These are phyloP conservation scores for Santalum album DNA, from an alignment of 164 flowering plant genomes.

Conservation along the genomic window DNA sequence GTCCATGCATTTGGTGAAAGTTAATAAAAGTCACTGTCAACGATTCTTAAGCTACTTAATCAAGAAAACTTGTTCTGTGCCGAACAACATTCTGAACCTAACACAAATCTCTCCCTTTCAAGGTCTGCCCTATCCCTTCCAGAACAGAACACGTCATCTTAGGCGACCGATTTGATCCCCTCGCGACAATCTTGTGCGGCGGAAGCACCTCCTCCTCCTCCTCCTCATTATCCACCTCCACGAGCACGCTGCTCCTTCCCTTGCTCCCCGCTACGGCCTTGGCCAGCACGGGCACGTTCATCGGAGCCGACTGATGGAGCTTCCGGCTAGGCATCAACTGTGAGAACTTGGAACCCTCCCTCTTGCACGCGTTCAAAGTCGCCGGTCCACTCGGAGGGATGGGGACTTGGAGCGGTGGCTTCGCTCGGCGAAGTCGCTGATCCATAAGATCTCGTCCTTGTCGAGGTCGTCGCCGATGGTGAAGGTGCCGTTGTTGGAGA, in stretches of 20 bases:
- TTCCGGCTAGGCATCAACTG: neutral
- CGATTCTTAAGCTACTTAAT: too few species aligned
- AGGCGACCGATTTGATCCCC: constrained; percentile 20
- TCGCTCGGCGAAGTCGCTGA: constrained; percentile 8
- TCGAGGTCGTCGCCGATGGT: constrained; percentile 21
- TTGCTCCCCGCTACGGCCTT: constrained; percentile 4
- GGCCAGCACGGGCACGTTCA: constrained; percentile 17
- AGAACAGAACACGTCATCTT: constrained; percentile 34
- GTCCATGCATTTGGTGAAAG: too few species aligned
- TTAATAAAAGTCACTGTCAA: too few species aligned
- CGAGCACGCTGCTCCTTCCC: constrained; percentile 7
- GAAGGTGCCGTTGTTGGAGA: constrained; percentile 12
- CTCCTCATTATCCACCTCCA: constrained; percentile 13
- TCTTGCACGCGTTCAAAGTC: constrained; percentile 17
- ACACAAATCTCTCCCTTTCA: constrained; percentile 47
- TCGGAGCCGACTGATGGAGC: constrained; percentile 1
- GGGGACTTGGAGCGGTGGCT: constrained; percentile 3
- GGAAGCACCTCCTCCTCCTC: constrained; percentile 35
- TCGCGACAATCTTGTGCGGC: constrained; percentile 46
- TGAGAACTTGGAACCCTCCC: too few species aligned
- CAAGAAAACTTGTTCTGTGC: constrained; percentile 39
- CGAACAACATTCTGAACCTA: constrained; percentile 42
- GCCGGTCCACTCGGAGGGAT: neutral
- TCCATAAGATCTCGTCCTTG: constrained; percentile 34
- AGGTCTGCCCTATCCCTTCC: constrained; percentile 44